phyloP scores from a whole-genome alignment of 2,329 filamentous ascomycete genomes.

The Fusarium agapanthi region DNA sequence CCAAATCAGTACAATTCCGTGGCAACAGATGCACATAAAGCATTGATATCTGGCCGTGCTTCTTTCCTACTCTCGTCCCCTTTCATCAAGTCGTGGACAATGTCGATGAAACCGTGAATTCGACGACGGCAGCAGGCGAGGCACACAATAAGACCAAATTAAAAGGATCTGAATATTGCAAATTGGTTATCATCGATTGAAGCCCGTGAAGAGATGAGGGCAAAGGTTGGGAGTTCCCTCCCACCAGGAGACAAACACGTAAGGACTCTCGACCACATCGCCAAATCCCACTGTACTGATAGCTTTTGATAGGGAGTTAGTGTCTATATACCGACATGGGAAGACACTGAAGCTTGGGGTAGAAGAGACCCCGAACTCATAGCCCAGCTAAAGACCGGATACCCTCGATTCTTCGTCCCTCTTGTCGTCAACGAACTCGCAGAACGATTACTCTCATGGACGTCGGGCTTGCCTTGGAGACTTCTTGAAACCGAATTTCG shows the following conservation, averaged over 20 bases:
- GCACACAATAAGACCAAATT: not conserved
- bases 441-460: slow-evolving; percentile 28
- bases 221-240: slow-evolving; percentile 33
- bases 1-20: not conserved
- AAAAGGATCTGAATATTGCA: not conserved
- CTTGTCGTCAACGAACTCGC: slow-evolving; percentile 34
- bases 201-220: not conserved
- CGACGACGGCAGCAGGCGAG: not conserved
- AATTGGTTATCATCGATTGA: not conserved
- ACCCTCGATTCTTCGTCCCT: slow-evolving; percentile 43
- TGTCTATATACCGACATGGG: slow-evolving; percentile 45
- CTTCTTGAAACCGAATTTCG: not conserved
- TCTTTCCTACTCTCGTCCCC: not conserved
- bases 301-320: slow-evolving; percentile 36
- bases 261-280: not conserved
- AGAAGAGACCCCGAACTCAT: slow-evolving; percentile 33
- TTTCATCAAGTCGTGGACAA: not conserved
- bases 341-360: slow-evolving; percentile 39
- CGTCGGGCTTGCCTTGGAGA: not conserved
- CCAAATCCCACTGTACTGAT: not conserved
- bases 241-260: slow-evolving; percentile 41
- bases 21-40: not conserved
- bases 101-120: not conserved
- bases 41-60: not conserved
- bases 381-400: slow-evolving; percentile 37